A percentile compares a stretch with the other conserved stretches of the same genome.
phyloP scores from a whole-genome alignment of 352 stramenopile species.

The Elongisporangium senticosum region DNA sequence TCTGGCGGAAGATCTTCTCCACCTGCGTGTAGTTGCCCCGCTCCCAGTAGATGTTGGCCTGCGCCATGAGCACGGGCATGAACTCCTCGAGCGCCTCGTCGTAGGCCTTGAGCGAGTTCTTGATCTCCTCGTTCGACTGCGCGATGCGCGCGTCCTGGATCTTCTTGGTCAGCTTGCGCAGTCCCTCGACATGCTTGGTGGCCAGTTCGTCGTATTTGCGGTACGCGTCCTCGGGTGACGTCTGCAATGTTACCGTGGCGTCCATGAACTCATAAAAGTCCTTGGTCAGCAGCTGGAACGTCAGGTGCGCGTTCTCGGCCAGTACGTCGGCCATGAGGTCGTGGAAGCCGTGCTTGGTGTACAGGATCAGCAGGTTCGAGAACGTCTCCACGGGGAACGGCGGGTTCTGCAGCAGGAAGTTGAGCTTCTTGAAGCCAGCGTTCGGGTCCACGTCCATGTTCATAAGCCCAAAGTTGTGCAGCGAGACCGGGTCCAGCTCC shows the following conservation, averaged over 20 bases:
- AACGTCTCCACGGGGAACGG: slow-evolving; percentile 95
- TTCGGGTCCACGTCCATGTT: slow-evolving; percentile 93
- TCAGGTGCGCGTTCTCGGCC: slow-evolving; percentile 92
- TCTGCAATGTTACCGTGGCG: slow-evolving; percentile 90
- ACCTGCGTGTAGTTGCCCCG: slow-evolving; percentile 95
- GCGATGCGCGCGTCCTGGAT: slow-evolving; percentile 90
- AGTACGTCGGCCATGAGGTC: slow-evolving; percentile 94
- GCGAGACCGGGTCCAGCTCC: slow-evolving; percentile 91
- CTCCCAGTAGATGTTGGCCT: slow-evolving; percentile 96
- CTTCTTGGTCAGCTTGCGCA: slow-evolving; percentile 93
- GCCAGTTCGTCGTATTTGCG: slow-evolving; percentile 92
- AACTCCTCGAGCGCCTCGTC: slow-evolving; percentile 93
- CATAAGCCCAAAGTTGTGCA: slow-evolving; percentile 90
- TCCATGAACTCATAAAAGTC: slow-evolving; percentile 97
- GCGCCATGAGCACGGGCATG: slow-evolving; percentile 96
- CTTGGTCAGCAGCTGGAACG: slow-evolving; percentile 90
- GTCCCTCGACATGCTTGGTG: slow-evolving; percentile 89
- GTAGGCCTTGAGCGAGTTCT: slow-evolving; percentile 89
- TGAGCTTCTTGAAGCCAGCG: slow-evolving; percentile 93
- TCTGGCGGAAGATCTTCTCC: slow-evolving; percentile 94
- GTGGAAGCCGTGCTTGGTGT: slow-evolving; percentile 94
- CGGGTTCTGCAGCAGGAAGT: slow-evolving; percentile 92
- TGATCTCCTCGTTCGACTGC: slow-evolving; percentile 92
- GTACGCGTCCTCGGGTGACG: slow-evolving; percentile 92
- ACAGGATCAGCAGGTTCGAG: slow-evolving; percentile 92